These are phyloP conservation scores for Kwoniella bestiolae DNA, from an alignment of 768 basidiomycete species.

Conservation along the genomic window DNA sequence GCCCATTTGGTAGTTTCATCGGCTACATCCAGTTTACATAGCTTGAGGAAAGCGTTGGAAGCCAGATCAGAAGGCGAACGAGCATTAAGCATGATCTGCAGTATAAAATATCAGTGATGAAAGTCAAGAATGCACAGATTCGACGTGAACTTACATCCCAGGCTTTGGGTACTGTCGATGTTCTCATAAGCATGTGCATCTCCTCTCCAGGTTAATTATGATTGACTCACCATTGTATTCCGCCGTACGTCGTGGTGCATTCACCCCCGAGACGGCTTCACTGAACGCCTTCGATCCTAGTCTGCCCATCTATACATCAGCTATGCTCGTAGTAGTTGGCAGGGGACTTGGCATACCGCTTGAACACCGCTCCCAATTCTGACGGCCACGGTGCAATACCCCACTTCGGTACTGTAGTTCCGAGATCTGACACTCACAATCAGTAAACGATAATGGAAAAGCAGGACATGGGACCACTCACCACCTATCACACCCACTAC, in stretches of 20 bases:
- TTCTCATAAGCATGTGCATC: neutral
- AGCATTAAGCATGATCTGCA: conserved; percentile 55
- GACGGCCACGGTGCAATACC: conserved; percentile 52
- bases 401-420: conserved; percentile 49
- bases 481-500: conserved; percentile 61
- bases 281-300: conserved; percentile 59
- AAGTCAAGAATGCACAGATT: neutral
- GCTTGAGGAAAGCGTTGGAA: conserved; percentile 52
- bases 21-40: conserved; percentile 58
- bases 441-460: conserved; percentile 7
- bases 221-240: conserved; percentile 55
- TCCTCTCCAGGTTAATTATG: conserved; percentile 1
- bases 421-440: conserved; percentile 41
- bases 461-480: conserved; percentile 27
- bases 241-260: conserved; percentile 60
- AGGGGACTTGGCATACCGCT: conserved; percentile 34
- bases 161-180: conserved; percentile 52
- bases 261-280: conserved; percentile 61
- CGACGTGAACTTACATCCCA: conserved; percentile 53
- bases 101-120: neutral
- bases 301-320: conserved; percentile 20
- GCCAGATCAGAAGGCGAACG: conserved; percentile 54
- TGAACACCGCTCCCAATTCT: conserved; percentile 55
- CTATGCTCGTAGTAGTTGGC: neutral
- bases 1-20: conserved; percentile 59